These are phyloP conservation scores for Ustilago esculenta DNA, from an alignment of 1,284 basidiomycete genomes.

Conservation along the genomic window DNA sequence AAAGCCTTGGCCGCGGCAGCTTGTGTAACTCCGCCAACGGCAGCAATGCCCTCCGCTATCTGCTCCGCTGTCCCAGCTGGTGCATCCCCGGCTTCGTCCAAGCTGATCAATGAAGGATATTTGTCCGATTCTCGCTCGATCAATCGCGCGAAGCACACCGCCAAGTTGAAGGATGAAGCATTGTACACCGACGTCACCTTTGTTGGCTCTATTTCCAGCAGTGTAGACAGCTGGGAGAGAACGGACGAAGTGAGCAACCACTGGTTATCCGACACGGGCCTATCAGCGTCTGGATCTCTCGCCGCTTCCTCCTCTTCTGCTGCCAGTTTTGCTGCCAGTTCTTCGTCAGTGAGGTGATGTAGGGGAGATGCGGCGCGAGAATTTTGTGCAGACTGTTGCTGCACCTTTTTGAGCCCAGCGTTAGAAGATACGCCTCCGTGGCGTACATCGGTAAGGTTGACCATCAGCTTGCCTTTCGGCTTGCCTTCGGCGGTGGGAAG, in stretches of 20 bases:
- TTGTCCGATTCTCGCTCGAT: constrained; percentile 42
- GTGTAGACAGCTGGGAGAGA: constrained; percentile 54
- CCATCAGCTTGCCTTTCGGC: constrained; percentile 21
- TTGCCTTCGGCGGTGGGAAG: neutral
- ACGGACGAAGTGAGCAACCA: constrained; percentile 65
- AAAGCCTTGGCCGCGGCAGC: constrained; percentile 36
- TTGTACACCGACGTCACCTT: constrained; percentile 53
- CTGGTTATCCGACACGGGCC: constrained; percentile 54
- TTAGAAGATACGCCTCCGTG: constrained; percentile 35
- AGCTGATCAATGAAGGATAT: constrained; percentile 26
- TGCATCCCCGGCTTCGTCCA: constrained; percentile 38
- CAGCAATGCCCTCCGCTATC: constrained; percentile 40
- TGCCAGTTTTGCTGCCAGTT: constrained; percentile 52
- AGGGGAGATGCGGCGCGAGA: constrained; percentile 7
- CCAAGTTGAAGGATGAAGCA: constrained; percentile 54
- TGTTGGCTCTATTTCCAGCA: constrained; percentile 47
- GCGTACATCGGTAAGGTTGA: constrained; percentile 59
- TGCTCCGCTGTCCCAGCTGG: constrained; percentile 39
- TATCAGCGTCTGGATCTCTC: constrained; percentile 33
- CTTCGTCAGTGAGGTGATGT: constrained; percentile 45
- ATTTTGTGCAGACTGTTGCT: neutral
- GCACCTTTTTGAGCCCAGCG: constrained; percentile 12
- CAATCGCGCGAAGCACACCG: constrained; percentile 44
- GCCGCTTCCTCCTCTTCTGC: constrained; percentile 48
- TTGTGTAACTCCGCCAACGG: constrained; percentile 24